phyloP scores from a whole-genome alignment of 352 stramenopile species.

The Pythium sukuiense region DNA sequence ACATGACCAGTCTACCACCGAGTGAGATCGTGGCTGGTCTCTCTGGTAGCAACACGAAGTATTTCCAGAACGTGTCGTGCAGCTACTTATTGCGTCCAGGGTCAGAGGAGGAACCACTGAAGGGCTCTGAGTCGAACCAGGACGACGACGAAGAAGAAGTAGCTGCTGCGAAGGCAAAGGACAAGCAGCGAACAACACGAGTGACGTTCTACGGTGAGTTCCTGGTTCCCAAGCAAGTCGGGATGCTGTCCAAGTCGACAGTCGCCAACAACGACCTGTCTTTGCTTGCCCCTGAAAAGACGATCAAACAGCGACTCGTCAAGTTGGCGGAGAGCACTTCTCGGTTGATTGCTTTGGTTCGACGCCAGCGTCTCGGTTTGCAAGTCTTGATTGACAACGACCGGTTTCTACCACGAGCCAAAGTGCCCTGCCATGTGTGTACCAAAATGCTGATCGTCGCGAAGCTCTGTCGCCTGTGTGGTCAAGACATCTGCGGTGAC shows the following conservation, averaged over 20 bases:
- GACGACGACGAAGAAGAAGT: too few relatives aligned
- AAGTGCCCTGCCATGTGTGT: slow-evolving; percentile 56
- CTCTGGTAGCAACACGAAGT: slow-evolving; percentile 12
- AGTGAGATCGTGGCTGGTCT: slow-evolving; percentile 25
- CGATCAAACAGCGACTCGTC: slow-evolving; percentile 11
- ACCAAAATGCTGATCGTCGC: slow-evolving; percentile 48
- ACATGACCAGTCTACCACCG: slow-evolving; percentile 21
- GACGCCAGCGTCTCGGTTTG: slow-evolving; percentile 49
- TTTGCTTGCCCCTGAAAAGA: slow-evolving; percentile 8
- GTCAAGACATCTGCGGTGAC: slow-evolving; percentile 50
- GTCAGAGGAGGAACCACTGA: slow-evolving; percentile 28
- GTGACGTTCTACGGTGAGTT: slow-evolving; percentile 24
- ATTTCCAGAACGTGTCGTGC: slow-evolving; percentile 18
- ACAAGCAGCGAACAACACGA: neutral
- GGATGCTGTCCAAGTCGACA: neutral
- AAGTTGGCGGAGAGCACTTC: slow-evolving; percentile 3
- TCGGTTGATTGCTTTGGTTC: slow-evolving; percentile 43
- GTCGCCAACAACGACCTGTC: neutral
- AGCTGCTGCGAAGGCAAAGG: neutral
- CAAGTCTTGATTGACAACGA: slow-evolving; percentile 47
- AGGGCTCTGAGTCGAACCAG: too few relatives aligned
- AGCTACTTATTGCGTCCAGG: neutral
- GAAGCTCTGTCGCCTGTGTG: slow-evolving; percentile 61
- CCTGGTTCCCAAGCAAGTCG: neutral
- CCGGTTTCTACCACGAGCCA: slow-evolving; percentile 41